phyloP scores from a whole-genome alignment of 305 asterid species.

The Withania somnifera region DNA sequence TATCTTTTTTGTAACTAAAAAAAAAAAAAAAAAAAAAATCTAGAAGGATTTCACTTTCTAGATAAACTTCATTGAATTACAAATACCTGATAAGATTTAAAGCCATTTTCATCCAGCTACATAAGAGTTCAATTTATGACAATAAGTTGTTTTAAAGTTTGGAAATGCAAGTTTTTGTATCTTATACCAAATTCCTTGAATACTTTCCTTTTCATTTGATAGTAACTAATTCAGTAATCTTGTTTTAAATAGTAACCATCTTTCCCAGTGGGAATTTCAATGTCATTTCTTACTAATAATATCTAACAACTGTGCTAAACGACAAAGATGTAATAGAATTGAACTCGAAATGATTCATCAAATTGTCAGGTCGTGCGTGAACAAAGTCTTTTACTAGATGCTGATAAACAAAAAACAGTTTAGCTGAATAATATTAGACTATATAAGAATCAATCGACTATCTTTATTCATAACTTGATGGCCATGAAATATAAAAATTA shows the following conservation, averaged over 20 bases:
- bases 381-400: neutral
- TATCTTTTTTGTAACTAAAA: neutral
- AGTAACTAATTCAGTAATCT: conserved; percentile 26
- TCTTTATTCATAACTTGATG: neutral
- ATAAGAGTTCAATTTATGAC: neutral
- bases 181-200: conserved; percentile 33
- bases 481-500: neutral
- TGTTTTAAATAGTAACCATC: neutral
- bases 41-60: neutral
- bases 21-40: too few species aligned
- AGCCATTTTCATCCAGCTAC: conserved; percentile 24
- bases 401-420: too few species aligned
- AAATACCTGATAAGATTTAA: conserved; percentile 26
- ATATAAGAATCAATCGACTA: neutral
- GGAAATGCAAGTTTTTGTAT: conserved; percentile 4
- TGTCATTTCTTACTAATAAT: neutral
- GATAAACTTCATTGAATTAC: neutral
- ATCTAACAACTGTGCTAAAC: neutral
- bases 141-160: neutral
- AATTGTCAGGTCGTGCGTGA: neutral
- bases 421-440: too few species aligned
- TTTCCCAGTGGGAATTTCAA: neutral
- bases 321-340: neutral
- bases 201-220: conserved; percentile 26
- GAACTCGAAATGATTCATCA: neutral